These are phyloP conservation scores for Phytophthora macrochlamydospora DNA, from an alignment of 352 stramenopile genomes.

Conservation along the genomic window DNA sequence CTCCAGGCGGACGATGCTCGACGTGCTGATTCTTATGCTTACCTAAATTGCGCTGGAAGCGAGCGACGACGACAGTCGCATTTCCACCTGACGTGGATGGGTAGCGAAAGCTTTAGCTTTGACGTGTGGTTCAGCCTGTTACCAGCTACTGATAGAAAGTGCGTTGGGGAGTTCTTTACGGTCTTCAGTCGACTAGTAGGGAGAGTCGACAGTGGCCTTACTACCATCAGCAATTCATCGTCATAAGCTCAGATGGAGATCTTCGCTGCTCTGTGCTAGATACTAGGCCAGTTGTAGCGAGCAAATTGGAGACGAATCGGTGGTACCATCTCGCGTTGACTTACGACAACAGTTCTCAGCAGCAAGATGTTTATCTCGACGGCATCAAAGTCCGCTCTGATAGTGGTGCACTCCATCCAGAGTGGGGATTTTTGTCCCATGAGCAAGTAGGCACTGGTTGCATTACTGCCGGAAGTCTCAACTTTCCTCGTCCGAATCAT, in stretches of 20 bases:
- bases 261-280: conserved; percentile 37
- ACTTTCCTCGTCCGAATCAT: conserved; percentile 1
- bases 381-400: conserved; percentile 11
- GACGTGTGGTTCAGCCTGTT: conserved; percentile 18
- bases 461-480: conserved; percentile 11
- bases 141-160: background rate
- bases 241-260: conserved; percentile 24
- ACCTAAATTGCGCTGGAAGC: background rate
- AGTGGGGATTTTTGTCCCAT: conserved; percentile 18
- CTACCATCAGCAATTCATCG: conserved; percentile 34
- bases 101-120: conserved; percentile 12
- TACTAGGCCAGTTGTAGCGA: conserved; percentile 16
- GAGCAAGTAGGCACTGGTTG: conserved; percentile 34
- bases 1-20: conserved; percentile 1
- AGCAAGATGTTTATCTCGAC: conserved; percentile 31
- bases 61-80: background rate
- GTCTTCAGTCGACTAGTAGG: conserved; percentile 3
- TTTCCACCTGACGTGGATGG: conserved; percentile 8
- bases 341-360: conserved; percentile 25
- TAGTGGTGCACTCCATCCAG: conserved; percentile 1
- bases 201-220: conserved; percentile 16
- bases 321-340: conserved; percentile 45
- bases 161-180: conserved; percentile 3
- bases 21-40: conserved; percentile 15
- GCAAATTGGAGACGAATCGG: conserved; percentile 16